These are phyloP conservation scores for Fusarium beomiforme DNA, from an alignment of 2,329 filamentous ascomycete species.

Conservation along the genomic window DNA sequence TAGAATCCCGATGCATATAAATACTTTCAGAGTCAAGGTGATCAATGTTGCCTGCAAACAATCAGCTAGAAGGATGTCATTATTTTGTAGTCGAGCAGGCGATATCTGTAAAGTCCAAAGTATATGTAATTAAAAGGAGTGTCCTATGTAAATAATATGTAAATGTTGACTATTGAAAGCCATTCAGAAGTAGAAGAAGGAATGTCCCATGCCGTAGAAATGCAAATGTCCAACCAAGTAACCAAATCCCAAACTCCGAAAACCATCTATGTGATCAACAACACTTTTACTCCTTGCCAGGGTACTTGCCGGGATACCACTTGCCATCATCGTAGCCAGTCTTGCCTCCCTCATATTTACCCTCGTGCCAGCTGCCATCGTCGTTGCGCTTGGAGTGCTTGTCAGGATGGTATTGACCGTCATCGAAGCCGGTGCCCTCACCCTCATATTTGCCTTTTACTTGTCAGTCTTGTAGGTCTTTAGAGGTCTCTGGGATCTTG, in stretches of 20 bases:
- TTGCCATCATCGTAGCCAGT: slow-evolving; percentile 14
- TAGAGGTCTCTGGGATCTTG: fast-evolving
- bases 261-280: neutral
- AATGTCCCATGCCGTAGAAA: neutral
- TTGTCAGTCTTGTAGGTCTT: neutral
- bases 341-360: slow-evolving; percentile 14
- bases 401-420: neutral
- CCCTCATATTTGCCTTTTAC: slow-evolving; percentile 19
- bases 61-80: too few species aligned
- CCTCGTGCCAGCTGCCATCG: slow-evolving; percentile 2
- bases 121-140: slow-evolving; percentile 2
- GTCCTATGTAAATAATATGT: neutral
- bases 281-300: slow-evolving; percentile 7
- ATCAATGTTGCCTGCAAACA: too few species aligned
- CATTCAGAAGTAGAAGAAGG: slow-evolving; percentile 1
- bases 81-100: too few species aligned
- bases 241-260: neutral
- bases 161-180: neutral
- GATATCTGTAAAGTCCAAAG: neutral
- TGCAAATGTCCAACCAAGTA: neutral
- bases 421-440: neutral
- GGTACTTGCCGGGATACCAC: slow-evolving; percentile 33
- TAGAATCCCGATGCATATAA: too few species aligned
- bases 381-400: slow-evolving; percentile 2
- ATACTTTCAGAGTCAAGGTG: too few species aligned